Evolutionary conservation across 805 yeast genomes (phyloP).

Genomic region (Kodamaea restingae): DNA sequence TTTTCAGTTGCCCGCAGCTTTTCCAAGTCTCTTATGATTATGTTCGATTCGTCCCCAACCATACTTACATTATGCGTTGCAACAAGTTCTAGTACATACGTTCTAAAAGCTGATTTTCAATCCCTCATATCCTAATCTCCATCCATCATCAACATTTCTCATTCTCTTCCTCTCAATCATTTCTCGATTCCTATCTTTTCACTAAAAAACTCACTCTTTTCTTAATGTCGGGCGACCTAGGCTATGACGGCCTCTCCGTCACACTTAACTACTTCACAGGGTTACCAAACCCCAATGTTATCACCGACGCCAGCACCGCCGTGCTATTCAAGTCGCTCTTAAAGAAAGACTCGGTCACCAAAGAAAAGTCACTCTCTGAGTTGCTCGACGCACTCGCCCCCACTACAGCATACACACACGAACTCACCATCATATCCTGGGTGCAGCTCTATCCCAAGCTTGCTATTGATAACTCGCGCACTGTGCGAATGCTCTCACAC

Average conservation of each 20-base stretch:
- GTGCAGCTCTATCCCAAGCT: slow-evolving; percentile 79
- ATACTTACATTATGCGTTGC: too few relatives aligned
- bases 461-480: slow-evolving; percentile 64
- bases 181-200: not conserved
- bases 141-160: not conserved
- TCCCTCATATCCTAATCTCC: too few relatives aligned
- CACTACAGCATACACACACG: slow-evolving; percentile 19
- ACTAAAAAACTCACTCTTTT: too few relatives aligned
- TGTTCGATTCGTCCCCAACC: too few relatives aligned
- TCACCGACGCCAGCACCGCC: slow-evolving; percentile 42
- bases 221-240: slow-evolving; percentile 18
- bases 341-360: slow-evolving; percentile 81
- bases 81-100: too few relatives aligned
- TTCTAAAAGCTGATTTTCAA: too few relatives aligned
- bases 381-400: slow-evolving; percentile 27
- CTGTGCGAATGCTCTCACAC: slow-evolving; percentile 60
- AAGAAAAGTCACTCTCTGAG: slow-evolving; percentile 71
- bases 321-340: slow-evolving; percentile 70
- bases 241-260: slow-evolving; percentile 40
- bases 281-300: slow-evolving; percentile 51
- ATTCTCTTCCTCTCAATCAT: not conserved
- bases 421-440: slow-evolving; percentile 59
- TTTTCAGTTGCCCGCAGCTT: too few relatives aligned
- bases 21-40: too few relatives aligned
- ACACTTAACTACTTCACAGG: slow-evolving; percentile 74